These are phyloP conservation scores for Funneliformis geosporum DNA, from an alignment of 192 early-diverging fungal genomes.

Conservation along the genomic window DNA sequence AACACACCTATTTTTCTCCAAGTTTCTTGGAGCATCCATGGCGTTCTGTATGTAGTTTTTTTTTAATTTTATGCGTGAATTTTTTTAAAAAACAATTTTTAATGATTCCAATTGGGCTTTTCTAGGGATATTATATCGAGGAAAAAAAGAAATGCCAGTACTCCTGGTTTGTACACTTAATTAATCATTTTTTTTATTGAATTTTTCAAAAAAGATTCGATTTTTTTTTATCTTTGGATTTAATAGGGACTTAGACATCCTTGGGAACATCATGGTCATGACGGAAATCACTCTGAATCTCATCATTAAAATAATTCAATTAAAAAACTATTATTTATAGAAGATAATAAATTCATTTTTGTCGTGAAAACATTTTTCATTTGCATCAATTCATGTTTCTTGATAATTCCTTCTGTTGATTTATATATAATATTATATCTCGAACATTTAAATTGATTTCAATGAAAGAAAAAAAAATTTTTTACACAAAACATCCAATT, in stretches of 20 bases:
- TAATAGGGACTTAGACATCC: background rate
- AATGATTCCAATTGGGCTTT: background rate
- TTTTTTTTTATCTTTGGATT: no score
- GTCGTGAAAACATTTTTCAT: background rate
- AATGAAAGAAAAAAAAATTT: background rate
- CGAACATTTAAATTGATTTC: background rate
- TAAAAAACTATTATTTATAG: background rate
- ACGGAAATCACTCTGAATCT: background rate
- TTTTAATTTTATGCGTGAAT: background rate
- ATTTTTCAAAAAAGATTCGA: no score
- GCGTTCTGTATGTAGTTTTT: background rate
- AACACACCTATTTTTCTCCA: background rate
- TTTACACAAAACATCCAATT: background rate
- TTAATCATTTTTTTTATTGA: no score
- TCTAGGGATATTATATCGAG: conserved; percentile 4
- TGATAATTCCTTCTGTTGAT: no score
- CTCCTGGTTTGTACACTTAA: background rate
- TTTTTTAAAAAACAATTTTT: background rate
- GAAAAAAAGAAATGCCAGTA: background rate
- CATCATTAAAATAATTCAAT: background rate
- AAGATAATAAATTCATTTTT: background rate
- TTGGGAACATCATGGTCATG: background rate
- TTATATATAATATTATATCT: no score
- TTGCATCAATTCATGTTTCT: no score
- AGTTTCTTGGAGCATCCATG: background rate